Conservation (phyloP, 495 filamentous ascomycete genomes). For the Penicillium cosmopolitanum region DNA sequence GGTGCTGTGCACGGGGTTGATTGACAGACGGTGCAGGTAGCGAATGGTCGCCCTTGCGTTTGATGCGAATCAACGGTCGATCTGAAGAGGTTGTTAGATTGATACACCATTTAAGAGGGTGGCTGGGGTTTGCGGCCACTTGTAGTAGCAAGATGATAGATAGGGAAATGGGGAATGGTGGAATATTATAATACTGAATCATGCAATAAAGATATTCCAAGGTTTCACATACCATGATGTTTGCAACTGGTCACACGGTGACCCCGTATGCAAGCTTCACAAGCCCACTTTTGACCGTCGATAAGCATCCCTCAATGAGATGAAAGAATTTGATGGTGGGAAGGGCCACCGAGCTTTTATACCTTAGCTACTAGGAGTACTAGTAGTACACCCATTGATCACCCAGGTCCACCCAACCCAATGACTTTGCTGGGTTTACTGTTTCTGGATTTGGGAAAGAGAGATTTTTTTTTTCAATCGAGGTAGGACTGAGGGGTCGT, state of each 20-base stretch:
- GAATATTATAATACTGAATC: too few species aligned
- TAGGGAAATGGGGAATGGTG: too few species aligned
- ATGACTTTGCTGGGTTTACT: not conserved
- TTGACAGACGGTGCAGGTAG: slow-evolving; percentile 94
- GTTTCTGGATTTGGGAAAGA: not conserved
- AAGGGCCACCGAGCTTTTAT: slow-evolving; percentile 22
- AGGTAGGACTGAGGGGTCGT: slow-evolving; percentile 25
- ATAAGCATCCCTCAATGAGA: slow-evolving; percentile 67
- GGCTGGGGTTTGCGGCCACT: not conserved
- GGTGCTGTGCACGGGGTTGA: slow-evolving; percentile 88
- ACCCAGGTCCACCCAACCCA: slow-evolving; percentile 1
- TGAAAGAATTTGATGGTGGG: slow-evolving; percentile 20
- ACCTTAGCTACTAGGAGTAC: slow-evolving; percentile 1
- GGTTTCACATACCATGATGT: slow-evolving; percentile 45
- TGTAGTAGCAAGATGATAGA: not conserved
- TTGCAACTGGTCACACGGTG: slow-evolving; percentile 73
- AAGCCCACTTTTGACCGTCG: slow-evolving; percentile 86
- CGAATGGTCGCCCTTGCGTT: slow-evolving; percentile 95
- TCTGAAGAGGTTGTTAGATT: slow-evolving; percentile 54
- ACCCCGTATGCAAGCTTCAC: slow-evolving; percentile 90
- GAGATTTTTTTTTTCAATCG: slow-evolving; percentile 6
- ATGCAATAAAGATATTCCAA: too few species aligned
- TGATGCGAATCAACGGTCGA: slow-evolving; percentile 89
- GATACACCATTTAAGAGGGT: not conserved
- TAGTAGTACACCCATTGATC: slow-evolving; percentile 14